These are phyloP conservation scores for Tulasnella sp. DNA, from an alignment of 768 basidiomycete species.

Conservation along the genomic window DNA sequence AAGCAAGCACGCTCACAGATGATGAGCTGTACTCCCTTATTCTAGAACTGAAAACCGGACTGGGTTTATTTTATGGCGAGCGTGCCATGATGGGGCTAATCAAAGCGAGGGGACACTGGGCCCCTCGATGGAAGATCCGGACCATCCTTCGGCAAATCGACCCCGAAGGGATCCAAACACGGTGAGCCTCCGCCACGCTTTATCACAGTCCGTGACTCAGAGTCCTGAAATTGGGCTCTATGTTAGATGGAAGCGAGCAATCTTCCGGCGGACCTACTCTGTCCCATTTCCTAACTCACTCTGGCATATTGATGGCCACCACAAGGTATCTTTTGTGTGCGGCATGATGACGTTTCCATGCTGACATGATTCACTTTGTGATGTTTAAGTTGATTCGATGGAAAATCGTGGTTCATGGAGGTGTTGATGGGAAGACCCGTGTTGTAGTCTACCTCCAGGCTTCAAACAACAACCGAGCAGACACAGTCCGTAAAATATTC, in stretches of 20 bases:
- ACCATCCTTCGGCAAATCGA: background rate
- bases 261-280: slow-evolving; percentile 42
- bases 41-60: background rate
- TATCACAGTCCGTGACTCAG: no score
- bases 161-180: background rate
- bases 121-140: background rate
- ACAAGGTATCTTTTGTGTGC: no score
- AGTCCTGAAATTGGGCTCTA: no score
- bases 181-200: no score
- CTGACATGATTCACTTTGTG: no score
- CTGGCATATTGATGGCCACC: slow-evolving; percentile 50
- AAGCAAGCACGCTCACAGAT: background rate
- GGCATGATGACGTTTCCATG: no score
- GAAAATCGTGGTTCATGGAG: slow-evolving; percentile 49
- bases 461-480: slow-evolving; percentile 48
- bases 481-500: slow-evolving; percentile 46
- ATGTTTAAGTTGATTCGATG: slow-evolving; percentile 48
- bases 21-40: background rate
- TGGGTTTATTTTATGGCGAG: background rate
- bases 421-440: slow-evolving; percentile 51
- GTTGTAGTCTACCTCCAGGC: slow-evolving; percentile 46
- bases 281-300: slow-evolving; percentile 48
- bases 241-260: slow-evolving; percentile 29
- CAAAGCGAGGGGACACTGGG: background rate
- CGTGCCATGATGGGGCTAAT: background rate